Evolutionary conservation across 2,329 filamentous ascomycete species (phyloP), one percentile per base, ranked within the genome.

Genomic region (Xylaria sp.): DNA sequence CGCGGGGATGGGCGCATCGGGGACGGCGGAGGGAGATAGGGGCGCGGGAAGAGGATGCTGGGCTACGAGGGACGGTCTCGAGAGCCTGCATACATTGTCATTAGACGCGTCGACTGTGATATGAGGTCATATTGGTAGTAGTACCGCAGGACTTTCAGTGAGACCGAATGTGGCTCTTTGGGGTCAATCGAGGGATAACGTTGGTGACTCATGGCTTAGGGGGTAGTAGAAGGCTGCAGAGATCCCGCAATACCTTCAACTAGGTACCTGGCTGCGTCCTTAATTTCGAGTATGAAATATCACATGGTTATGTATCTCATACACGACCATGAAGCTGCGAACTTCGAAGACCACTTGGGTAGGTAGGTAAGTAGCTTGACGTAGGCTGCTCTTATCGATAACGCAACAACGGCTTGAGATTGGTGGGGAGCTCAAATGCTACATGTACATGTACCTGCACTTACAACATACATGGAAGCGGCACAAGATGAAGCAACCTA

Each of bases 131-230:
- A n/a, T 45, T 29, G 19, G 13, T 26, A 20, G 26, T 18, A 38
- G 61, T 76, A 87, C 87, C 87, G 77, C 37, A 90, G 76, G 45
- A 90, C 90, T 77, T 92, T 93, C 48, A 92, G 76, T 47, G 89
- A 92, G 42, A 92, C 84, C 18, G 87, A 85, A 72, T 92, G 89
- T 37, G 89, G 88, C 73, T 92, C 90, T 71, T 91, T 91, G 56
- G 78, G 74, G 55, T 85, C 82, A 52, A 81, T 77, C 13, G 81
- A 82, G 7, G 80, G 75, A 62, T 81, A 83, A 62, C 80, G 72
- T 69, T 84, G 81, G 63, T 85, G 82, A 69, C 79, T 83, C 82
- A 85, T 85, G 52, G 56, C 49, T 38, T 50, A 20, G 44, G 52
- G 13, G 29, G 50, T 42, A 48, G 47, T 29, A 17, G 18, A 48